Conservation (phyloP, 495 filamentous ascomycete genomes). For the Xylaria intraflava region DNA sequence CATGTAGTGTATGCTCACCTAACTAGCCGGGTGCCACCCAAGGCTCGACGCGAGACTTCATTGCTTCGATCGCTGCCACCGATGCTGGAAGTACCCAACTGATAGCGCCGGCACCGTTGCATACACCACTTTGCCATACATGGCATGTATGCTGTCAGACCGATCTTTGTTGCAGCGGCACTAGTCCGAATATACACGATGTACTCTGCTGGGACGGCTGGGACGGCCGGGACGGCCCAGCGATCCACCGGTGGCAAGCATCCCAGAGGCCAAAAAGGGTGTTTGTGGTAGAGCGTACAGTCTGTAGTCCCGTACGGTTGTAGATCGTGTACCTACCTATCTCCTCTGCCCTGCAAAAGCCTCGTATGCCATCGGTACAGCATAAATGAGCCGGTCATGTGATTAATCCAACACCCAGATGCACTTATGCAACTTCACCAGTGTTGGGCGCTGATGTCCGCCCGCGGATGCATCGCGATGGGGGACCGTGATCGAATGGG, state of each 20-base stretch:
- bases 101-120: neutral
- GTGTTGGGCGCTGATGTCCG: conserved; percentile 5
- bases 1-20: neutral
- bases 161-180: too few relatives aligned
- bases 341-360: neutral
- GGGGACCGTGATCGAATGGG: conserved; percentile 9
- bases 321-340: too few relatives aligned
- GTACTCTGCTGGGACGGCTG: too few relatives aligned
- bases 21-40: neutral
- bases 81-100: neutral
- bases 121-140: too few relatives aligned
- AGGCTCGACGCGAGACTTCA: neutral
- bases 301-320: too few relatives aligned
- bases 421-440: neutral
- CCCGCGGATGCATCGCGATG: conserved; percentile 7
- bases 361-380: neutral
- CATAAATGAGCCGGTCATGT: conserved; percentile 3
- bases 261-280: neutral
- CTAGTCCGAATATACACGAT: too few relatives aligned
- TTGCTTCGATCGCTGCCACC: neutral
- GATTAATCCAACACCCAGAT: neutral
- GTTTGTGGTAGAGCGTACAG: too few relatives aligned
- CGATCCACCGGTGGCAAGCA: too few relatives aligned
- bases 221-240: too few relatives aligned
- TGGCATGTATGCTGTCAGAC: too few relatives aligned